Conservation (phyloP, 495 filamentous ascomycete species). For the Daldinia loculata region DNA sequence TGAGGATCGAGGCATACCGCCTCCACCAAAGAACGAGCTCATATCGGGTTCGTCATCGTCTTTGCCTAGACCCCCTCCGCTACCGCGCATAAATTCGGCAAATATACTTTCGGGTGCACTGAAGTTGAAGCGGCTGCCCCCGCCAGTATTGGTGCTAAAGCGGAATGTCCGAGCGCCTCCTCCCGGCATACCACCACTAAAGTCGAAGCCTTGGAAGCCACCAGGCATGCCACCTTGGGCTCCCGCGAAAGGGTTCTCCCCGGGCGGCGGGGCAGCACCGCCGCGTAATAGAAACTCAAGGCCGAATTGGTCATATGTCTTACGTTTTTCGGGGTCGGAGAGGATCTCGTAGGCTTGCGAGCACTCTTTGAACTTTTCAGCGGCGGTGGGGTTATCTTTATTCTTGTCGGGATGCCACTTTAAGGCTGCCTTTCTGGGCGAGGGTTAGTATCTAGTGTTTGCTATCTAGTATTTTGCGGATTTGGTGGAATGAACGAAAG, state of each 20-base stretch:
- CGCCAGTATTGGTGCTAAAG: slow-evolving; percentile 66
- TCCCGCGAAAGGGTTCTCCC: slow-evolving; percentile 61
- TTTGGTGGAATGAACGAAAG: slow-evolving; percentile 13
- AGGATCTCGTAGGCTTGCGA: slow-evolving; percentile 98
- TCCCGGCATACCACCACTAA: slow-evolving; percentile 56
- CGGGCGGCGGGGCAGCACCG: slow-evolving; percentile 74
- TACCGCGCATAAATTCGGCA: slow-evolving; percentile 74
- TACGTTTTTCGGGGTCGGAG: slow-evolving; percentile 95
- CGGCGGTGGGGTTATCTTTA: slow-evolving; percentile 82
- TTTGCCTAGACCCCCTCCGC: slow-evolving; percentile 55
- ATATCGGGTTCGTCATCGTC: slow-evolving; percentile 47
- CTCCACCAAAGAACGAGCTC: slow-evolving; percentile 47
- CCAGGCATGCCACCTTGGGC: slow-evolving; percentile 54
- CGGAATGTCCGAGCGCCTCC: slow-evolving; percentile 71
- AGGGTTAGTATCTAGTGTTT: slow-evolving; percentile 26
- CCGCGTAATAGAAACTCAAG: slow-evolving; percentile 91
- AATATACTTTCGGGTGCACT: slow-evolving; percentile 86
- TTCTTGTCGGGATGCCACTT: slow-evolving; percentile 98
- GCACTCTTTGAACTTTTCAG: slow-evolving; percentile 94
- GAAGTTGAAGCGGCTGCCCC: slow-evolving; percentile 73
- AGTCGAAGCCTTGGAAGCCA: slow-evolving; percentile 64
- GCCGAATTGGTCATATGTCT: slow-evolving; percentile 93
- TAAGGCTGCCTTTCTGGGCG: slow-evolving; percentile 78
- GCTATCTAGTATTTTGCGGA: background rate
- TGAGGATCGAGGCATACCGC: slow-evolving; percentile 35